Conservation (phyloP, 805 yeast genomes). For the Candida parachauliodes region DNA sequence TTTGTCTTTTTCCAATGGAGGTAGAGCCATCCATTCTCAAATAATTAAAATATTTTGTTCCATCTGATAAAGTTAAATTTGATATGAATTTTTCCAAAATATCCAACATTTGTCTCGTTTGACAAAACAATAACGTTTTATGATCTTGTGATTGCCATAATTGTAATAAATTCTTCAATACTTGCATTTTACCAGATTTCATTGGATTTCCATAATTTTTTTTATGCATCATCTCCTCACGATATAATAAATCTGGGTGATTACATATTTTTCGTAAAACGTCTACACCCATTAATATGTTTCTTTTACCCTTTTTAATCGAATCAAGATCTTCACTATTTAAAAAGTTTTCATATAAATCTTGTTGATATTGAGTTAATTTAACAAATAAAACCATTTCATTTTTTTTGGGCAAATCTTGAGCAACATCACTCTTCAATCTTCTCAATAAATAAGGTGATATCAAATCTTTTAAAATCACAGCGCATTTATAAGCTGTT, state of each 20-base stretch:
- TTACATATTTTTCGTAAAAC: conserved; percentile 88
- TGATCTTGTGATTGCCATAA: conserved; percentile 78
- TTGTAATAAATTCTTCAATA: conserved; percentile 66
- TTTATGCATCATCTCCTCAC: conserved; percentile 34
- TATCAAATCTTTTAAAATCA: conserved; percentile 78
- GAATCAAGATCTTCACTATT: conserved; percentile 71
- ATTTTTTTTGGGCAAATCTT: conserved; percentile 86
- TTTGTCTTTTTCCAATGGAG: conserved; percentile 70
- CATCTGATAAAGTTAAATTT: conserved; percentile 21
- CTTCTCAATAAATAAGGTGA: conserved; percentile 86
- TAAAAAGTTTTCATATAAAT: conserved; percentile 69
- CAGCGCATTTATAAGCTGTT: conserved; percentile 94
- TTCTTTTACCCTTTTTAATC: conserved; percentile 70
- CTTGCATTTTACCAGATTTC: conserved; percentile 88
- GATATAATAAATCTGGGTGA: conserved; percentile 81
- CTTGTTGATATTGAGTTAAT: conserved; percentile 71
- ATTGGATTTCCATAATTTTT: conserved; percentile 51
- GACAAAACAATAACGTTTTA: conserved; percentile 82
- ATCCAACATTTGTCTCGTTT: conserved; percentile 90
- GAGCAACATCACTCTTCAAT: conserved; percentile 90
- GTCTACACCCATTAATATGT: conserved; percentile 87
- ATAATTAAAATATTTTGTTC: conserved; percentile 36
- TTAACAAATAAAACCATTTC: conserved; percentile 94
- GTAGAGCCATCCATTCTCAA: conserved; percentile 95
- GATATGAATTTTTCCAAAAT: conserved; percentile 69